These are phyloP conservation scores for Penicillium sp. DNA, from an alignment of 2,329 filamentous ascomycete species.

Conservation along the genomic window DNA sequence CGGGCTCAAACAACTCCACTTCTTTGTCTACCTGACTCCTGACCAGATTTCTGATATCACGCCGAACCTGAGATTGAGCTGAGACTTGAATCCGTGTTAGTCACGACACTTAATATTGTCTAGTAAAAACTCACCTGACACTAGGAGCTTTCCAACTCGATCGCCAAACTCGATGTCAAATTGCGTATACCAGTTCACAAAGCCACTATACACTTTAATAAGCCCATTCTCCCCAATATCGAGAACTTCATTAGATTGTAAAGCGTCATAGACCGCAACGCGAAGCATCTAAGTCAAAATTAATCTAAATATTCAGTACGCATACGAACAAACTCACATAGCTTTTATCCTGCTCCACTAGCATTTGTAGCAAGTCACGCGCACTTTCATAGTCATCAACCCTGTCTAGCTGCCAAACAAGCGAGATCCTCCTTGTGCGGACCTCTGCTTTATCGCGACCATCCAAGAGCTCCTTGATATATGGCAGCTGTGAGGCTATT, in stretches of 20 bases:
- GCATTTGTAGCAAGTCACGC: constrained; percentile 19
- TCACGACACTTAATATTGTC: no score
- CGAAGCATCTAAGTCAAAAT: constrained; percentile 11
- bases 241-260: background rate
- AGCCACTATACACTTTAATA: constrained; percentile 17
- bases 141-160: constrained; percentile 15
- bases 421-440: constrained; percentile 24
- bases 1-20: background rate
- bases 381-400: constrained; percentile 18
- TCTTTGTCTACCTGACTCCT: background rate
- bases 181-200: constrained; percentile 13
- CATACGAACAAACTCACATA: constrained; percentile 12
- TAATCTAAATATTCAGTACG: background rate
- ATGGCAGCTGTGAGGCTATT: constrained; percentile 35
- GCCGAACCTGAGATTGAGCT: background rate
- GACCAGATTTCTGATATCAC: background rate
- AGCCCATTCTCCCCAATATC: constrained; percentile 20
- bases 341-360: constrained; percentile 21
- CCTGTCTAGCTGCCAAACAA: constrained; percentile 32
- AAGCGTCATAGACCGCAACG: constrained; percentile 13
- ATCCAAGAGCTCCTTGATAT: constrained; percentile 37
- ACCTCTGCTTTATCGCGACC: constrained; percentile 23
- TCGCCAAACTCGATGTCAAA: constrained; percentile 7
- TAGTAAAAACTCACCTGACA: constrained; percentile 6
- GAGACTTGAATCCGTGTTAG: background rate